phyloP scores from a whole-genome alignment of 202 grass and related monocot species.

The Schoenoplectus triqueter region DNA sequence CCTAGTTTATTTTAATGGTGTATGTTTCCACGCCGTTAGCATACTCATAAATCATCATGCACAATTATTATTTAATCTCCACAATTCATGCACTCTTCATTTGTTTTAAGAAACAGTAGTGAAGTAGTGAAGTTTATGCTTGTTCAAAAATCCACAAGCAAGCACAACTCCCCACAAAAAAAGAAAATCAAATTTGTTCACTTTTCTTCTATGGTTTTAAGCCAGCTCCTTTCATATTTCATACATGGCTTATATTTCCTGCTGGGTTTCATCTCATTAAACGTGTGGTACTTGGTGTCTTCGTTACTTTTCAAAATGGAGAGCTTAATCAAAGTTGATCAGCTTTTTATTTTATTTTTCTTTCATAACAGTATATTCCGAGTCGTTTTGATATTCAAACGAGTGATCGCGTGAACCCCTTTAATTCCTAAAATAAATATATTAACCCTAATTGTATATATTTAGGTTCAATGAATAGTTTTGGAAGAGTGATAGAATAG shows the following conservation, averaged over 20 bases:
- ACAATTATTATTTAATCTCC: too few relatives aligned
- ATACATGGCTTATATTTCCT: not conserved
- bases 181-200: not conserved
- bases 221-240: not conserved
- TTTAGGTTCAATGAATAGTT: not conserved
- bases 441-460: constrained; percentile 26
- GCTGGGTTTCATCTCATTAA: not conserved
- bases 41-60: too few relatives aligned
- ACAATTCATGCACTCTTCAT: too few relatives aligned
- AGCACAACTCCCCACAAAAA: not conserved
- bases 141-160: too few relatives aligned
- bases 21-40: too few relatives aligned
- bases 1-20: not conserved
- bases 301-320: constrained; percentile 14
- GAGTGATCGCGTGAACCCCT: constrained; percentile 14
- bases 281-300: not conserved
- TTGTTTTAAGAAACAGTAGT: too few relatives aligned
- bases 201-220: not conserved
- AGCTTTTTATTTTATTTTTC: not conserved
- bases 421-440: constrained; percentile 21
- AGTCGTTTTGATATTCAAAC: not conserved
- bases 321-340: not conserved
- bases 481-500: not conserved
- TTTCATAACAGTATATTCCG: not conserved
- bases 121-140: too few relatives aligned